Conservation (phyloP, 1,139 yeast genomes). For the Suhomyces yuchorum region DNA sequence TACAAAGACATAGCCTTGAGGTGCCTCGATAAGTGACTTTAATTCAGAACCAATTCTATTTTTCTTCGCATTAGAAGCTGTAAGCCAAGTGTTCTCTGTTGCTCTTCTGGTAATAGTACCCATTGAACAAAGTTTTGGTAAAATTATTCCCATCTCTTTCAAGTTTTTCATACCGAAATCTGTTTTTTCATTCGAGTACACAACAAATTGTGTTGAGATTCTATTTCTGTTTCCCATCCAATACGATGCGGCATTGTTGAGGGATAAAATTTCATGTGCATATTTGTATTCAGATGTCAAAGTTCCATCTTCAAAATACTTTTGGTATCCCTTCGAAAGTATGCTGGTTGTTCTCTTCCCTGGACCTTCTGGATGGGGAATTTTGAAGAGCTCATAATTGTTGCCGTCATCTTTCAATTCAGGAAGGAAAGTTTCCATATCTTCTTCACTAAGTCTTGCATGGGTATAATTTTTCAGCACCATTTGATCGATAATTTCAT, state of each 20-base stretch:
- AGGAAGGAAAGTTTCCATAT: slow-evolving; percentile 24
- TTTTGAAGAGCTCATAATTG: slow-evolving; percentile 52
- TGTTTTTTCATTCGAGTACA: slow-evolving; percentile 43
- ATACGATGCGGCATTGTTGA: slow-evolving; percentile 82
- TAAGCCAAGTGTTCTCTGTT: slow-evolving; percentile 96
- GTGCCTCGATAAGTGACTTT: slow-evolving; percentile 84
- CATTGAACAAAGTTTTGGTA: slow-evolving; percentile 87
- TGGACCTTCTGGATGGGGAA: slow-evolving; percentile 94
- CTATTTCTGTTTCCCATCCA: slow-evolving; percentile 93
- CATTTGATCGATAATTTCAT: slow-evolving; percentile 40
- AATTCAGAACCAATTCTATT: slow-evolving; percentile 90
- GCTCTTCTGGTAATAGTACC: slow-evolving; percentile 97
- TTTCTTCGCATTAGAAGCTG: slow-evolving; percentile 91
- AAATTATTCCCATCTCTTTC: slow-evolving; percentile 63
- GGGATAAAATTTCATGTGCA: slow-evolving; percentile 75
- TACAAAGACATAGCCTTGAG: slow-evolving; percentile 85
- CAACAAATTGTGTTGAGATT: slow-evolving; percentile 82
- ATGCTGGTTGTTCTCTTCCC: slow-evolving; percentile 73
- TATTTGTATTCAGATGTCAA: slow-evolving; percentile 70
- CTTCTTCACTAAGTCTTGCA: slow-evolving; percentile 20
- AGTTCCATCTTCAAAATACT: slow-evolving; percentile 72
- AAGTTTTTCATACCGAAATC: slow-evolving; percentile 30
- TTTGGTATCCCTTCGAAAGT: slow-evolving; percentile 72
- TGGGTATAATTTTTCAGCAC: slow-evolving; percentile 54
- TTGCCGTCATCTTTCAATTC: slow-evolving; percentile 28